Percentiles rank a stretch among this genome's conserved stretches.
Conservation (phyloP, 768 basidiomycete species). For the Suillus discolor region DNA sequence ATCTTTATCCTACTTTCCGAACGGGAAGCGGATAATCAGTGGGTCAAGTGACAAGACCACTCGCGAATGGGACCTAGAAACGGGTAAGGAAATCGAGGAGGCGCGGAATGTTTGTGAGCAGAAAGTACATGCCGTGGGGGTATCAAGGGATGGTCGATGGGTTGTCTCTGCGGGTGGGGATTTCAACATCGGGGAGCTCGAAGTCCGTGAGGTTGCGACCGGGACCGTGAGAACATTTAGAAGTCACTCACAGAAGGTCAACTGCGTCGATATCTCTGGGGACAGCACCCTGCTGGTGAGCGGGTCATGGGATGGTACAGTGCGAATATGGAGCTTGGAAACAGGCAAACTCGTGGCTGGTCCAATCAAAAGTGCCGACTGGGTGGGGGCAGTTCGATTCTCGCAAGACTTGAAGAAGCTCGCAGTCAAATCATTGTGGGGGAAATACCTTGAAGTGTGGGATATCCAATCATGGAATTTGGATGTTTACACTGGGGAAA, state of each 20-base stretch:
- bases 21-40: background rate
- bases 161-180: background rate
- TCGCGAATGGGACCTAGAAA: background rate
- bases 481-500: too few species aligned
- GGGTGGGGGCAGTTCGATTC: background rate
- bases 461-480: background rate
- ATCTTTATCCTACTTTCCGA: background rate
- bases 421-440: background rate
- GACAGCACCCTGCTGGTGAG: background rate
- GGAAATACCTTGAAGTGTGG: background rate
- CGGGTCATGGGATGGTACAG: background rate
- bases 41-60: background rate
- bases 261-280: background rate
- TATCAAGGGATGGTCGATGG: constrained; percentile 2
- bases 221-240: background rate
- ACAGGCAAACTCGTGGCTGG: background rate
- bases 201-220: background rate
- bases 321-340: background rate
- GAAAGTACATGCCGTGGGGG: background rate
- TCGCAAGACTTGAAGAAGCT: background rate
- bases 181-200: background rate
- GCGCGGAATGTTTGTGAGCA: background rate
- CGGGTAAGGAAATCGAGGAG: background rate
- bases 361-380: background rate
- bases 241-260: background rate